Base-by-base conservation (phyloP, 129 eudicot genomes). In the Saussurea involucrata region DNA sequence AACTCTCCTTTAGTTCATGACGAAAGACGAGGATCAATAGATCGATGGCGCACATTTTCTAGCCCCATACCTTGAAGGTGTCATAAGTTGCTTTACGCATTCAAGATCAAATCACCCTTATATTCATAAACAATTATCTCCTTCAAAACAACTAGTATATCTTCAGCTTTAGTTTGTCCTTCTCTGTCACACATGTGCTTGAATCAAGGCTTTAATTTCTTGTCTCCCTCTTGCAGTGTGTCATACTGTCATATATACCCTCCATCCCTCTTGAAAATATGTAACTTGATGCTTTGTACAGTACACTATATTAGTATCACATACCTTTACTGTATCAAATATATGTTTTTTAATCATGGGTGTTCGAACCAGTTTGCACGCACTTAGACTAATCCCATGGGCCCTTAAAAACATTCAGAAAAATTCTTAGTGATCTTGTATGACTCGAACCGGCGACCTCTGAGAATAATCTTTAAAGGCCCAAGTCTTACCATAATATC, bases 161-260 rank as follows among this genome's bases (percentile, higher is more conserved):
- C 21, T 73, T 65, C 78, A 66, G 29, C 83, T 73, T 80, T 80
- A 33, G 32, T 72, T 72, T 72, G 78, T 73, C 73, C 79, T 75
- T 75, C 71, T 36, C 68, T 72, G 72, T 34, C 74, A 72, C n/a
- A n/a, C 68, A 49, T 34, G 74, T 33, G 60, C 33, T 73, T 22
- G 68, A 72, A 66, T 80, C 32, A 73, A 73, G 69, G 21, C 22
- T 55, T 65, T n/a, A n/a, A n/a, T n/a, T 71, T 73, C 6, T 5
- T 28, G 12, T 31, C 21, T 71, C 66, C 58, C 36, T 28, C 63
- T 46, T 53, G 69, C 69, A 32, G 33, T 73, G 79, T 65, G 73
- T 68, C 63, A n/a, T n/a, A n/a, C n/a, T n/a, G n/a, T n/a, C n/a
- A 72, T 27, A 27, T 27, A 27, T 69, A 40, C 76, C 40, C 63